Base-by-base conservation (phyloP, 768 basidiomycete genomes). In the Pisolithus sp. region DNA sequence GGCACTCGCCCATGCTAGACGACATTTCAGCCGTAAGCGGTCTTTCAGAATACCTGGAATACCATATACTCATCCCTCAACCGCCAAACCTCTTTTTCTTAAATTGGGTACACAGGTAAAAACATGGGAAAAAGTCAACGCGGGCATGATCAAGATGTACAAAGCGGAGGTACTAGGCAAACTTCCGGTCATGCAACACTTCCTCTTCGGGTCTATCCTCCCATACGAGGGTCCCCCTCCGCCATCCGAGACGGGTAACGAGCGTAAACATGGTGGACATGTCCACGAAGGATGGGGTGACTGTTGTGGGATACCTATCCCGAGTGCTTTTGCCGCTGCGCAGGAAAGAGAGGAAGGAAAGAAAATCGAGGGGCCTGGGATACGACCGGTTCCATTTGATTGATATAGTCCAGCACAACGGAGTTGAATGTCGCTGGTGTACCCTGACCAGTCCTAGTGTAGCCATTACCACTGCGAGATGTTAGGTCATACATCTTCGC, bases 1-100 rank as follows among this genome's bases (percentile, higher is more conserved):
- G 95, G 95, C 95, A 99, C 71, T 96, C 93, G 0, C 95, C 95
- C 1, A 98, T 99, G 95, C 80, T 99, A 7, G 92, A 97, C 66
- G 95, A 98, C 62, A 98, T 98, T 50, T 94, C 93, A 1, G 92
- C 86, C 0, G 93, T 71, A 54, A 39, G 75, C 60, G 7, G 8
- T 4, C 7, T 10, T 6, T 45, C 24, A 10, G 49, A 42, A 12
- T 40, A 46, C 50, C 44, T 23, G 9, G 49, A 42, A 12, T 40
- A 46, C 50, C 44, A 48, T 47, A 38, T n/a, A 3, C 34, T 34
- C 34, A 15, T 4, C 13, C 12, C 13, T 12, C 7, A 8, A 15
- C 10, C 26, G 8, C 26, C 7, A 10, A 1, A 10, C 30, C 9
- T 46, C 24, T 51, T 15, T 23, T 26, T 6, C n/a, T n/a, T 46